Percentiles rank a stretch among this genome's conserved stretches.
phyloP scores from a whole-genome alignment of 1,139 yeast genomes.

The Blastobotrys aristatus region DNA sequence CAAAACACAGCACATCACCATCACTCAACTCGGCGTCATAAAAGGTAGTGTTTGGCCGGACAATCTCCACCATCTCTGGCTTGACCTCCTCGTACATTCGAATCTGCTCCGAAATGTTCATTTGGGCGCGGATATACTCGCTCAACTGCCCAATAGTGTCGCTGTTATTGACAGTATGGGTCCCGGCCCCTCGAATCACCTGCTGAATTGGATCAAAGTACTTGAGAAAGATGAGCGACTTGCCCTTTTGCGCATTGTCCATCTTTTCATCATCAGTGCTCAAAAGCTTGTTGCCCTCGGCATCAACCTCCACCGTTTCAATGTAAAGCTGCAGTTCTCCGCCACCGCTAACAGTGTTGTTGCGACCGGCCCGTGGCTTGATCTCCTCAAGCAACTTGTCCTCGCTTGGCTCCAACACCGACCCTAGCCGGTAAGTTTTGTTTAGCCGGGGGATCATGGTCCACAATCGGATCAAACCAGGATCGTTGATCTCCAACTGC shows the following conservation, averaged over 20 bases:
- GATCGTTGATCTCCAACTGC: slow-evolving; percentile 39
- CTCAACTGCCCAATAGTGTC: slow-evolving; percentile 44
- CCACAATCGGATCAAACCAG: slow-evolving; percentile 53
- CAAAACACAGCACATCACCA: slow-evolving; percentile 76
- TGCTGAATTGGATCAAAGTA: slow-evolving; percentile 58
- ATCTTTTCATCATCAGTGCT: not conserved
- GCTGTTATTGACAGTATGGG: slow-evolving; percentile 51
- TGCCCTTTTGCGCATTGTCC: slow-evolving; percentile 1
- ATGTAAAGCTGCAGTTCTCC: slow-evolving; percentile 33
- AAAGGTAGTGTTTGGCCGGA: slow-evolving; percentile 43
- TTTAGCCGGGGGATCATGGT: slow-evolving; percentile 65
- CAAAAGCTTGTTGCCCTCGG: not conserved
- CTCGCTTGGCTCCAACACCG: slow-evolving; percentile 40
- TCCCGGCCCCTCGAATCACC: slow-evolving; percentile 57
- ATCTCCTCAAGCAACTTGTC: slow-evolving; percentile 43
- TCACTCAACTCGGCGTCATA: slow-evolving; percentile 61
- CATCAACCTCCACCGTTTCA: slow-evolving; percentile 35
- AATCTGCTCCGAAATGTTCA: slow-evolving; percentile 41
- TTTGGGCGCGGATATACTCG: slow-evolving; percentile 38
- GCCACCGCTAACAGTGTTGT: no score
- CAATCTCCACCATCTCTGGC: slow-evolving; percentile 54
- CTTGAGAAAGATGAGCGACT: slow-evolving; percentile 56
- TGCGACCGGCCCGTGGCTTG: slow-evolving; percentile 28
- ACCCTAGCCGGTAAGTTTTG: slow-evolving; percentile 63
- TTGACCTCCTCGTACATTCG: slow-evolving; percentile 67